Evolutionary conservation across 2,329 filamentous ascomycete species (phyloP).

Genomic region (Penicillium concentricum): DNA sequence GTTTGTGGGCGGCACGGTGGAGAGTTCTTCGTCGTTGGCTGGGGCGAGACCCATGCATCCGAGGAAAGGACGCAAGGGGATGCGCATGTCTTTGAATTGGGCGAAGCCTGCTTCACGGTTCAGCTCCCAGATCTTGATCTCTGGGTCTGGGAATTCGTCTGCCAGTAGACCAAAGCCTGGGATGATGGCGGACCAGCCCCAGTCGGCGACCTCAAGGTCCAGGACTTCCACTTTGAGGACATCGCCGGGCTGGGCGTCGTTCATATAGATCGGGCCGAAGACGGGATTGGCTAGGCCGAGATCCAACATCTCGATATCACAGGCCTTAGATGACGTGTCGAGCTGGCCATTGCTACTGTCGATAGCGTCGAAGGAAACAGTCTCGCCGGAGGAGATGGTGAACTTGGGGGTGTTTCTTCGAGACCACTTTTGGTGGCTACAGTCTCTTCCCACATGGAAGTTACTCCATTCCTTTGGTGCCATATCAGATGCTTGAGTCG

Average conservation of each 20-base stretch:
- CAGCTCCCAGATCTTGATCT: conserved; percentile 53
- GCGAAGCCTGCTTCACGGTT: conserved; percentile 40
- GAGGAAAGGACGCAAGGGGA: conserved; percentile 54
- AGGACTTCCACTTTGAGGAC: conserved; percentile 54
- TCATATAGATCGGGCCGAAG: conserved; percentile 52
- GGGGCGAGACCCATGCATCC: conserved; percentile 55
- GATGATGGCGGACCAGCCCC: conserved; percentile 56
- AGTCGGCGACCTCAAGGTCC: conserved; percentile 45
- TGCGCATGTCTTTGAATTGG: conserved; percentile 49
- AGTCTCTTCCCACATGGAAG: conserved; percentile 35
- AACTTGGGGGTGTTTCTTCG: conserved; percentile 46
- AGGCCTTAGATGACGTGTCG: conserved; percentile 42
- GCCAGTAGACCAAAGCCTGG: conserved; percentile 52
- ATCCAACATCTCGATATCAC: conserved; percentile 45
- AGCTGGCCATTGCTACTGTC: conserved; percentile 55
- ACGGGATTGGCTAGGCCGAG: conserved; percentile 48
- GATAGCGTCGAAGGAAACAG: conserved; percentile 50
- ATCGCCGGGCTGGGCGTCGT: conserved; percentile 52
- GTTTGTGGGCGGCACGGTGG: conserved; percentile 52
- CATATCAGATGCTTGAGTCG: conserved; percentile 13
- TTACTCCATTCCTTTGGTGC: conserved; percentile 24
- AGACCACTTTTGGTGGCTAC: conserved; percentile 52
- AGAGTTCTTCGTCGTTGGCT: conserved; percentile 45
- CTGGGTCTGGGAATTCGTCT: conserved; percentile 48
- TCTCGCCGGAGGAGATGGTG: conserved; percentile 49